Conservation (phyloP, 176 grass and related monocot species). For the Guadua angustifolia region DNA sequence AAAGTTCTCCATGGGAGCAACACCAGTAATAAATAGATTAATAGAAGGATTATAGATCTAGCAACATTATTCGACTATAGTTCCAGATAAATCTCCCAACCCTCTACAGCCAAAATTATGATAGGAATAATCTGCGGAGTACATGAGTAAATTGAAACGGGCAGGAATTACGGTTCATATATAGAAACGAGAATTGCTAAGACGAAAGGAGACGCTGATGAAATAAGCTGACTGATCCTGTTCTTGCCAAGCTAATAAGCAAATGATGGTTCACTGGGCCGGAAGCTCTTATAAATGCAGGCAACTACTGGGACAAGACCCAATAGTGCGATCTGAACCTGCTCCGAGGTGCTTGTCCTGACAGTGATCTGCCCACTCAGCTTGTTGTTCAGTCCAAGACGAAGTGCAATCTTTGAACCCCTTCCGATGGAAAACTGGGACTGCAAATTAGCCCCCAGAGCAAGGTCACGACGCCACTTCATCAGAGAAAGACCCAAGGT, state of each 20-base stretch:
- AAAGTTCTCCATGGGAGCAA: not conserved
- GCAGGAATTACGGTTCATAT: conserved; percentile 37
- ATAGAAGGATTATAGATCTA: conserved; percentile 39
- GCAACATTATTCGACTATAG: conserved; percentile 56
- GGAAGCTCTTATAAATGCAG: conserved; percentile 61
- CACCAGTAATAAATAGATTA: not conserved
- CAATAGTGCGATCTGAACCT: conserved; percentile 78
- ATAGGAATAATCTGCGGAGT: conserved; percentile 27
- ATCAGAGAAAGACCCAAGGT: conserved; percentile 85
- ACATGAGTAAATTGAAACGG: conserved; percentile 19
- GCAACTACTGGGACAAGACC: conserved; percentile 69
- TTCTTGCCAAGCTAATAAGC: conserved; percentile 46
- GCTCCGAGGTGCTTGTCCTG: conserved; percentile 87
- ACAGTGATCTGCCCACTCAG: conserved; percentile 78
- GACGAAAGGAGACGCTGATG: not conserved
- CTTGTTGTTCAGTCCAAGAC: conserved; percentile 84
- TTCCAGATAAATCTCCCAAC: conserved; percentile 54
- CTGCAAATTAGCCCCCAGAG: conserved; percentile 85
- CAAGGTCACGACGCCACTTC: conserved; percentile 74
- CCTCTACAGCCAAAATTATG: conserved; percentile 58
- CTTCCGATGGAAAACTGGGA: conserved; percentile 72
- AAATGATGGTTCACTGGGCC: conserved; percentile 52
- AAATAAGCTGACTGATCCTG: conserved; percentile 11
- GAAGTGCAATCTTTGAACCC: conserved; percentile 79
- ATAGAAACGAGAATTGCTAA: conserved; percentile 44